Conservation (phyloP, 768 basidiomycete species). For the Tylopilus sp. region DNA sequence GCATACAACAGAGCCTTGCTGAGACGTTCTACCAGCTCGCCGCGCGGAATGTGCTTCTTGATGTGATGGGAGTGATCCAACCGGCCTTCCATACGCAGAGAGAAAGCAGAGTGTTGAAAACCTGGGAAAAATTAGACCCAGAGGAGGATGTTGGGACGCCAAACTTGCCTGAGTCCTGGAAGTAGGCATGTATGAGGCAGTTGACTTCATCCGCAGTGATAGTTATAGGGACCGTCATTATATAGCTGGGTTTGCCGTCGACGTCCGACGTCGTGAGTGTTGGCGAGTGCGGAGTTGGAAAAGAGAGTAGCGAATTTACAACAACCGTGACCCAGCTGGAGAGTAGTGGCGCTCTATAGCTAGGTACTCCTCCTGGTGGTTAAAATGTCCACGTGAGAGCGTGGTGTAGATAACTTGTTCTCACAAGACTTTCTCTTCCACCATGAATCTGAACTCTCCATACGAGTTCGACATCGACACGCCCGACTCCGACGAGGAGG, state of each 20-base stretch:
- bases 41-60: constrained; percentile 72
- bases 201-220: constrained; percentile 84
- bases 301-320: not conserved
- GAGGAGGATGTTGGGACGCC: not conserved
- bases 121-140: constrained; percentile 39
- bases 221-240: constrained; percentile 46
- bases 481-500: constrained; percentile 20
- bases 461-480: constrained; percentile 21
- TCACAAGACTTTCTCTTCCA: too few relatives aligned
- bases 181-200: constrained; percentile 80
- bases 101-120: constrained; percentile 78
- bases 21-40: constrained; percentile 78
- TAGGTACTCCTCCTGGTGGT: too few relatives aligned
- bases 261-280: not conserved
- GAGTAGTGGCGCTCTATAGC: too few relatives aligned
- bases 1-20: constrained; percentile 76
- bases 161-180: constrained; percentile 69
- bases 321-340: too few relatives aligned
- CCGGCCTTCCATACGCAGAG: constrained; percentile 69
- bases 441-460: constrained; percentile 19
- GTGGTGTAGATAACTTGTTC: not conserved
- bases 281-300: constrained; percentile 27
- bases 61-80: constrained; percentile 68
- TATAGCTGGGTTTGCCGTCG: not conserved
- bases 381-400: constrained; percentile 1